Base-by-base conservation (phyloP, 495 filamentous ascomycete genomes). In the Barbatosphaeria neglecta region DNA sequence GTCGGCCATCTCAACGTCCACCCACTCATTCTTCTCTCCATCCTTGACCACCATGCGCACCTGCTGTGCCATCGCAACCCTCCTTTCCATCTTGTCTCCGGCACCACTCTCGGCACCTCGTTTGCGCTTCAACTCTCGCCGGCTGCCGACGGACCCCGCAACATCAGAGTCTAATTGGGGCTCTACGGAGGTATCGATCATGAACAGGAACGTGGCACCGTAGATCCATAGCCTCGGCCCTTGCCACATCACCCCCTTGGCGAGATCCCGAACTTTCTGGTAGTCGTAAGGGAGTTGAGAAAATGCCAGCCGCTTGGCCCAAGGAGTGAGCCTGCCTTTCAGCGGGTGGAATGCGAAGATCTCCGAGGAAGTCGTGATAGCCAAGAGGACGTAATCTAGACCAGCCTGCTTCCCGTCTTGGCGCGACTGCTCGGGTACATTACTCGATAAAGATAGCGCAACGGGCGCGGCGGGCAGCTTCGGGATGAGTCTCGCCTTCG, bases 221-320 rank as follows among this genome's bases (percentile, higher is more conserved):
- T 90, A 95, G 7, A 96, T 61, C 89, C 92, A 97, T 2, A 90
- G 63, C 5, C 89, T 74, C 20, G 64, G 67, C 2, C 83, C 64
- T 57, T 95, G 87, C 90, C 93, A 99, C 18, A 95, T 58, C 38
- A 81, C 80, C 16, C 90, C 88, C 67, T 87, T 87, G 17, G 82
- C 82, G 35, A 83, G 73, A 60, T 95, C 87, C 41, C 80, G 74
- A 22, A 85, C 73, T 25, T 74, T 68, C 37, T 68, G 69, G 66
- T 90, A 92, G 25, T 83, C 74, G 6, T 67, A 68, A 0, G 90
- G 92, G 17, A 95, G 78, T 47, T 70, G 76, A 9, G 76, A 70
- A 17, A 82, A 78, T 8, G 86, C 83, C 61, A 96, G 95, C 6
- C 83, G 73, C 42, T 86, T 75, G 2, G 87, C 90, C 92, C 92